These are phyloP conservation scores for Thuja plicata DNA, from an alignment of 83 land plant genomes.

Conservation along the genomic window DNA sequence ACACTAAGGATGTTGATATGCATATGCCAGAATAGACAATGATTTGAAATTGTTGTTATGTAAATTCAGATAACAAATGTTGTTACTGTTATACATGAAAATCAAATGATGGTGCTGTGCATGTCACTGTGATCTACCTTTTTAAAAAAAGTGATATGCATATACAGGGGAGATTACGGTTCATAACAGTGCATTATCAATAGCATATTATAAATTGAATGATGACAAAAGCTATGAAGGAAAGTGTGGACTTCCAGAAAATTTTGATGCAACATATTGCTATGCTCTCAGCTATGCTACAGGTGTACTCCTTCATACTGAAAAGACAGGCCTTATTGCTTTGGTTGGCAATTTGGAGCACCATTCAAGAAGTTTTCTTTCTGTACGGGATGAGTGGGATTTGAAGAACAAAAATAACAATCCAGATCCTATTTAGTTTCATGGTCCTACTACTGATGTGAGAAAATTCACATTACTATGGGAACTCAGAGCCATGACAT, in stretches of 20 bases:
- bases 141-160: no score
- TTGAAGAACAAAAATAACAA: conserved; percentile 76
- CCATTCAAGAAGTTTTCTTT: conserved; percentile 91
- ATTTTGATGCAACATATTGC: conserved; percentile 94
- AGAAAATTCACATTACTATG: conserved; percentile 79
- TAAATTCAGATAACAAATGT: no score
- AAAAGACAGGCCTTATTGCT: conserved; percentile 91
- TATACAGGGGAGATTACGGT: no score
- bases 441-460: conserved; percentile 74
- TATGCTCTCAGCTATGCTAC: conserved; percentile 96
- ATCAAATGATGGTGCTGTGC: no score
- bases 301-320: conserved; percentile 82
- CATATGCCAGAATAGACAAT: no score
- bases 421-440: conserved; percentile 96
- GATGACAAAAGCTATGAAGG: conserved; percentile 99
- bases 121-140: no score
- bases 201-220: no score
- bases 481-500: conserved; percentile 69
- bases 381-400: conserved; percentile 90
- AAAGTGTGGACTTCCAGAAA: conserved; percentile 97
- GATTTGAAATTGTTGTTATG: no score
- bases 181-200: no score
- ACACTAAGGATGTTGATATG: no score
- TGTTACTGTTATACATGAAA: no score
- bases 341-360: conserved; percentile 89